phyloP scores from a whole-genome alignment of 2,329 filamentous ascomycete species.

The Fusarium dlaminii region DNA sequence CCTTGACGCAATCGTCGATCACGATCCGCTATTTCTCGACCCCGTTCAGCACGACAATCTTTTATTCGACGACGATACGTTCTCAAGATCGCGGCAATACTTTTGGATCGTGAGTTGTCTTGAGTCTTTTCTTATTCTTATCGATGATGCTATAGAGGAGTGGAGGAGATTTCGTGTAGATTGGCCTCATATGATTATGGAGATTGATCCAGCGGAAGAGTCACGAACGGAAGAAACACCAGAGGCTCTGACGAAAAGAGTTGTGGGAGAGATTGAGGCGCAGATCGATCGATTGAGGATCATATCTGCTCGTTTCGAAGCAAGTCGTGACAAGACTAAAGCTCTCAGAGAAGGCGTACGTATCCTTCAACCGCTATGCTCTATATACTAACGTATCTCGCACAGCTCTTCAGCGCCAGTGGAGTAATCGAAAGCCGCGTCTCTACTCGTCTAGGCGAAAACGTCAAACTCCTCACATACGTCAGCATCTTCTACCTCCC shows the following conservation, averaged over 20 bases:
- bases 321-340: not conserved
- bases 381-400: not conserved
- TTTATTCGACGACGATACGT: conserved; percentile 1
- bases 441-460: conserved; percentile 43
- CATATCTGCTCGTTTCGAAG: not conserved
- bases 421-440: not conserved
- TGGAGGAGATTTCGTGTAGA: not conserved
- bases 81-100: not conserved
- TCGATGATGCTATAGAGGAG: not conserved
- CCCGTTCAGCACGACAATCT: not conserved
- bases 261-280: not conserved
- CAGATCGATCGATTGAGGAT: not conserved
- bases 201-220: not conserved
- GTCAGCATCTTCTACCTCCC: conserved; percentile 54
- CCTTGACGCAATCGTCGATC: not conserved
- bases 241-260: not conserved
- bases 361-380: not conserved
- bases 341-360: conserved; percentile 3
- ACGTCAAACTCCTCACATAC: conserved; percentile 50
- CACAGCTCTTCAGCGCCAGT: conserved; percentile 1
- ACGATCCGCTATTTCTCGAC: not conserved
- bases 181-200: not conserved
- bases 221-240: not conserved
- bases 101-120: conserved; percentile 5
- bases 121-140: not conserved